Base-by-base conservation (phyloP, 306 rosid species). In the Lithocarpus polystachyus region DNA sequence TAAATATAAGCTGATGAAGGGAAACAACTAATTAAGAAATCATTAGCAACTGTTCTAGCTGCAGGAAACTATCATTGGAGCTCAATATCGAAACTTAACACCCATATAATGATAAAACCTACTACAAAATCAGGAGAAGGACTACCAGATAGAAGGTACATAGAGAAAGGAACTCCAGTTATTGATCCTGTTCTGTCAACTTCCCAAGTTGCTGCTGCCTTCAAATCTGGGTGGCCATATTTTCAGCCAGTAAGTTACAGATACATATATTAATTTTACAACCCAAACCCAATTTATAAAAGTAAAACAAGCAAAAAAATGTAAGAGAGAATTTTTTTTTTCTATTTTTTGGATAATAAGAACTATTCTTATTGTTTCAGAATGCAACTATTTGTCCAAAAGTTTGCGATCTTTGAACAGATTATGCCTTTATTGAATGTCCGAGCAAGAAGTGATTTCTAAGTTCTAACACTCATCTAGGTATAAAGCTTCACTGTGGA, bases 141-240 rank as follows among this genome's bases (percentile, higher is more conserved):
- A 70, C 69, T 94, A 95, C 98, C 98, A 54, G 96, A 91, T 67
- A 89, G 86, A 82, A 95, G 99, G 85, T 95, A 95, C 99, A 93
- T 93, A 37, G 98, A 91, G 79, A 68, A 84, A 75, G 98, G 94
- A 80, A 93, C 75, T 75, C 91, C 88, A 13, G 97, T 86, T 60
- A 76, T 73, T 31, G 79, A 85, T 80, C 98, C 97, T 45, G 85
- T 86, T 84, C 89, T 93, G 76, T 95, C 99, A 83, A 95, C 87
- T 93, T 93, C 99, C 99, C 99, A 93, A 15, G 97, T 88, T 79
- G 99, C 93, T 70, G 82, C 86, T 55, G 96, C 91, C 89, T 85
- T 93, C 84, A 95, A 61, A 86, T 90, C 99, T 95, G 88, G 76
- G 85, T 48, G 71, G 73, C 54, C 72, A 80, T 68, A 59, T 40